Evolutionary conservation across 2,329 filamentous ascomycete species (phyloP), one percentile per base, ranked within the genome.

Genomic region (Fusarium succisae): DNA sequence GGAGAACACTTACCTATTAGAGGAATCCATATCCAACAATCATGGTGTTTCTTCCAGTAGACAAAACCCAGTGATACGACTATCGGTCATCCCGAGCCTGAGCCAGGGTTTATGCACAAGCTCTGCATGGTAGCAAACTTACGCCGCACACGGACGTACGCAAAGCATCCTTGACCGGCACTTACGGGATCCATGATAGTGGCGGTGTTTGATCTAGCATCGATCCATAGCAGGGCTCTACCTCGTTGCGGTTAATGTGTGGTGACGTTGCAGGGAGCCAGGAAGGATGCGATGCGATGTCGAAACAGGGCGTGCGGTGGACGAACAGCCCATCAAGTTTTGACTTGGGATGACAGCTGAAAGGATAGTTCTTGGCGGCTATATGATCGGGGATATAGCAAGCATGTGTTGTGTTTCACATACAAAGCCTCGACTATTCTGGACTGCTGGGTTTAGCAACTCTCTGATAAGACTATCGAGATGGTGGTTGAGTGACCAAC

Each of bases 241-340:
- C 38, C 70, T 66, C 32, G 28, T 67, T 73, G 39, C 38, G 35
- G 70, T 59, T 55, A 73, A 53, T 39, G 54, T 35, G n/a, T 56
- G 56, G 56, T 58, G 61, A 37, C 28, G 35, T 70, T 66, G 26
- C 38, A 62, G 17, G 50, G 38, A 44, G 37, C 32, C 26, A 43
- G 43, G 22, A 38, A 37, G 22, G 35, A 71, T 17, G 41, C n/a
- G 41, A 61, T 43, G 30, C 20, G 41, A 61, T 43, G 26, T 37
- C 18, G 28, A 57, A 41, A 53, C 30, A 66, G 69, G 53, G 63
- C 35, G 43, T 43, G 35, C 24, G 35, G 14, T 38, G 32, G 43
- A 58, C 38, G 28, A 37, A 38, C 37, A 30, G 4, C 8, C 30
- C 26, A 14, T 22, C 18, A 26, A 43, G 37, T 41, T 22, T 60